Base-by-base conservation (phyloP, 306 rosid species). In the Acacia melanoxylon region DNA sequence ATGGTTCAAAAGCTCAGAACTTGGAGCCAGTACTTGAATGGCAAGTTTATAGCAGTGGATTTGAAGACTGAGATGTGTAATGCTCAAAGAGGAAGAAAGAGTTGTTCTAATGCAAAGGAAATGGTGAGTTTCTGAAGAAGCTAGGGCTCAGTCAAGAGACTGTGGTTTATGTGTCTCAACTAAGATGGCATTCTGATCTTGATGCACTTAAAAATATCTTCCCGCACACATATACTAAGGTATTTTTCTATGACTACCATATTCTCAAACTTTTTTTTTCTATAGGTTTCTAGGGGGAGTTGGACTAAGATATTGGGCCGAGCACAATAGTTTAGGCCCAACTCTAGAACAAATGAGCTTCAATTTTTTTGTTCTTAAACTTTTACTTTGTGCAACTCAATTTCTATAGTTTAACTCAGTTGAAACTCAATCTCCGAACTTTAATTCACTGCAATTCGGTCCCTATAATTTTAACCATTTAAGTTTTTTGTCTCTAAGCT, bases 201-300 rank as follows among this genome's bases (percentile, higher is more conserved):
- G 85, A 79, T 71, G 73, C 90, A 27, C 82, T 84, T 0, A 82
- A 51, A 82, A 7, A 71, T 71, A 70, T 87, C 22, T 87, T 87
- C 72, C 90, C 85, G 20, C 79, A 84, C 74, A 87, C 88, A 19
- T 87, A 75, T 59, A 79, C 88, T 24, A 79, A 84, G 88, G 75
- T 71, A 45, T 41, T 69, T n/a, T 22, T 69, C 31, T n/a, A 11
- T 69, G 11, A 42, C 74, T 69, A 12, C 3, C 35, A 42, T 1
- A 37, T 3, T 27, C 20, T 25, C 20, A 13, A 4, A 13, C 20
- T 14, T 29, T 29, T 7, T 29, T 63, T 1, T 62, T 54, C 13
- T 20, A 3, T 54, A 20, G 11, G 12, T 61, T 0, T 25, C 25
- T 1, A 24, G 0, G 66, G 33, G 4, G 0, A 24, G 10, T 24